Evolutionary conservation across 352 stramenopile genomes (phyloP).

Genomic region (Phytophthora brassicae): DNA sequence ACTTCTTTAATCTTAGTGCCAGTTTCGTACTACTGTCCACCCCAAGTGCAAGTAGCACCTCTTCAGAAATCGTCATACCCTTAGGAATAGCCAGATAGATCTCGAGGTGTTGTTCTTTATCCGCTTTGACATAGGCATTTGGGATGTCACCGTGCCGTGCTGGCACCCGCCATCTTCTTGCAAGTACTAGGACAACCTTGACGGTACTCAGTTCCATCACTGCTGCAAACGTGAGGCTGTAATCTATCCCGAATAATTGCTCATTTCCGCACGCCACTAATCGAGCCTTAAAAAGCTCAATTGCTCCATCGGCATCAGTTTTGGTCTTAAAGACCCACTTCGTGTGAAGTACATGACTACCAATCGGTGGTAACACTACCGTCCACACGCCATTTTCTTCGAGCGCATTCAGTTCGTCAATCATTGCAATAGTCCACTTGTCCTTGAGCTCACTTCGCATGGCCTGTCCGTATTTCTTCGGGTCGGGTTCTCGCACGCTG

Average conservation of each 20-base stretch:
- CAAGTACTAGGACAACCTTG: slow-evolving; percentile 1
- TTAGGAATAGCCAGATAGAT: slow-evolving; percentile 4
- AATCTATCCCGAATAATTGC: neutral
- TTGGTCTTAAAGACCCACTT: neutral
- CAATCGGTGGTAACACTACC: neutral
- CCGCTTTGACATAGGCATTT: neutral
- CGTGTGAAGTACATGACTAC: neutral
- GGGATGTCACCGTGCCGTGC: slow-evolving; percentile 6
- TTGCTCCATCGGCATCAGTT: neutral
- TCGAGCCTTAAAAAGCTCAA: neutral
- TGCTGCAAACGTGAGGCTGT: neutral
- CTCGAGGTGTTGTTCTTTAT: slow-evolving; percentile 1
- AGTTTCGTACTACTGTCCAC: neutral
- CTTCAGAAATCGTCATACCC: neutral
- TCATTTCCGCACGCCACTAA: neutral
- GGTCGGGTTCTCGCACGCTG: neutral
- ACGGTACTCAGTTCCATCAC: neutral
- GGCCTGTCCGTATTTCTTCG: neutral
- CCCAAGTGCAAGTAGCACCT: neutral
- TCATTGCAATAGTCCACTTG: neutral
- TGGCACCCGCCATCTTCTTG: neutral
- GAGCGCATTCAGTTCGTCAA: neutral
- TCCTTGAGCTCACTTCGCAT: neutral
- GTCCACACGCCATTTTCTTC: neutral
- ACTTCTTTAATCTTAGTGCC: neutral